Conservation (phyloP, 371 early-diverging fungal species). For the Rhizopus sp. region DNA sequence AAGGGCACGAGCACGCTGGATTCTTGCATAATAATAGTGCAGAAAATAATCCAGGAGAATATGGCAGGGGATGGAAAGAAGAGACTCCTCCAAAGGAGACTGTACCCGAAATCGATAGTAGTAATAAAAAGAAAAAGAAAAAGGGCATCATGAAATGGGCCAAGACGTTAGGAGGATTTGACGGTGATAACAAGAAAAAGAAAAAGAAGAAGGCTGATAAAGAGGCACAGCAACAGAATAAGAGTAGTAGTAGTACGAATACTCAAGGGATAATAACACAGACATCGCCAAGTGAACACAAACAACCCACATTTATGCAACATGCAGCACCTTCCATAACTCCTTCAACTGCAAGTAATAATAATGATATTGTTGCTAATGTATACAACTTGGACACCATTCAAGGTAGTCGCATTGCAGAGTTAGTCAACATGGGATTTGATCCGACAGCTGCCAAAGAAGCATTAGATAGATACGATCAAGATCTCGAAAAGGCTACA, state of each 20-base stretch:
- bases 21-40: not conserved
- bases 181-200: conserved; percentile 17
- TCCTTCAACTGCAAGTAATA: not conserved
- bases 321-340: conserved; percentile 6
- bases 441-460: conserved; percentile 60
- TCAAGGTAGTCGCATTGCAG: conserved; percentile 40
- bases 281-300: not conserved
- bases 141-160: conserved; percentile 34
- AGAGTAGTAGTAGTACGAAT: not conserved
- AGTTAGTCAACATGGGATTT: conserved; percentile 68
- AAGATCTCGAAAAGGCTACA: conserved; percentile 72
- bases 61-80: conserved; percentile 4
- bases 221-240: not conserved
- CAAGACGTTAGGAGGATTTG: conserved; percentile 40
- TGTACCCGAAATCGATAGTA: conserved; percentile 1
- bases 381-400: conserved; percentile 20
- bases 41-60: conserved; percentile 3
- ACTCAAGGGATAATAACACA: not conserved
- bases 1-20: not conserved
- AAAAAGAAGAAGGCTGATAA: conserved; percentile 20
- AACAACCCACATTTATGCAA: not conserved
- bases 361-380: conserved; percentile 12
- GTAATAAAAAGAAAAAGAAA: conserved; percentile 29
- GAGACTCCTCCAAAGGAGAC: conserved; percentile 15
- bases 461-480: conserved; percentile 68